A percentile compares a stretch with the other conserved stretches of the same genome.
Evolutionary conservation across 2,329 filamentous ascomycete species (phyloP).

Genomic region (Fusarium anguioides): DNA sequence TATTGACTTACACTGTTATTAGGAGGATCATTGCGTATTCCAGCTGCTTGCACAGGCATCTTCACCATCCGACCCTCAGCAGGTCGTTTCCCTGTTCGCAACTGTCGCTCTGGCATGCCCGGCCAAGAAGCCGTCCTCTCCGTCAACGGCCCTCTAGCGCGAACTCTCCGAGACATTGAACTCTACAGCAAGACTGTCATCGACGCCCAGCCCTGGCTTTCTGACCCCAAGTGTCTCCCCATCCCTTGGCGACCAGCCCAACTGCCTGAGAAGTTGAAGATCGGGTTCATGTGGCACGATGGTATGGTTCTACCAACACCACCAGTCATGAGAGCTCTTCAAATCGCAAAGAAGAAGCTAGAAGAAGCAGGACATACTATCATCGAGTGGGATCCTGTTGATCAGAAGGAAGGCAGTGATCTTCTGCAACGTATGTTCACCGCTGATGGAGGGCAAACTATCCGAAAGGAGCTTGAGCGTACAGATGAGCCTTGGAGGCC

Average conservation of each 20-base stretch:
- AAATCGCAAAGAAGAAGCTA: constrained; percentile 57
- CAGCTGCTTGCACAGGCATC: constrained; percentile 67
- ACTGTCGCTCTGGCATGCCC: constrained; percentile 66
- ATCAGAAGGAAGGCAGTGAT: constrained; percentile 52
- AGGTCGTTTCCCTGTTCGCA: constrained; percentile 68
- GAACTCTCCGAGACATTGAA: constrained; percentile 65
- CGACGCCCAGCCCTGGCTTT: constrained; percentile 64
- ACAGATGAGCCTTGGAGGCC: constrained; percentile 57
- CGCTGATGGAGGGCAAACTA: constrained; percentile 59
- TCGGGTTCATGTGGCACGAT: constrained; percentile 74
- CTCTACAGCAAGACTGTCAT: constrained; percentile 65
- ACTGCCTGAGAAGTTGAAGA: constrained; percentile 57
- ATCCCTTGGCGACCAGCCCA: constrained; percentile 63
- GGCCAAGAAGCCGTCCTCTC: constrained; percentile 73
- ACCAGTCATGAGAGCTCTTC: constrained; percentile 68
- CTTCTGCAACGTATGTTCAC: constrained; percentile 60
- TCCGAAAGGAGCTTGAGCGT: constrained; percentile 52
- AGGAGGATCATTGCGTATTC: constrained; percentile 65
- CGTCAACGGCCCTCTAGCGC: constrained; percentile 72
- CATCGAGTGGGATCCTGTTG: constrained; percentile 60
- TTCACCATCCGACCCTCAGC: constrained; percentile 67
- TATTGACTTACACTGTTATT: rapidly evolving
- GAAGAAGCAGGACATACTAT: constrained; percentile 61
- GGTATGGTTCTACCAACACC: constrained; percentile 73
- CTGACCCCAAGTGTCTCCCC: constrained; percentile 67